These are phyloP conservation scores for Spergularia bocconei DNA, from an alignment of 148 eudicot genomes.

Conservation along the genomic window DNA sequence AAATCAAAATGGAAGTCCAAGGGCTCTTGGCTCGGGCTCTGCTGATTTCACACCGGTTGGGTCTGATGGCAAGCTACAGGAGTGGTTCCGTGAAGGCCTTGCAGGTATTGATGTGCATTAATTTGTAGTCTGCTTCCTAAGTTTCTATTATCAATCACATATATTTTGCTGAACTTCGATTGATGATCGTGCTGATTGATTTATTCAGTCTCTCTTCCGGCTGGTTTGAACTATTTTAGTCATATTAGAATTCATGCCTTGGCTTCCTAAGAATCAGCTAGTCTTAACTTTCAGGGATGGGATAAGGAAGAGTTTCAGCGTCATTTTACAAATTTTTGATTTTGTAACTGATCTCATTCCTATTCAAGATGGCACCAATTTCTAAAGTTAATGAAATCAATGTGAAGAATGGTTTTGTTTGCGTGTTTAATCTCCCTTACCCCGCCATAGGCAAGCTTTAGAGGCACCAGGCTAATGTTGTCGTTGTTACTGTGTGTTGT, in stretches of 20 bases:
- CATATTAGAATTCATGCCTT: background rate
- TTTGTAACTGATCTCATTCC: background rate
- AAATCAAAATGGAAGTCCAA: conserved; percentile 42
- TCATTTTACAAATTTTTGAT: background rate
- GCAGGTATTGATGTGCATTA: conserved; percentile 51
- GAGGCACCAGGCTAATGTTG: background rate
- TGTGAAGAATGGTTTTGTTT: background rate
- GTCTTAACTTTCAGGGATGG: background rate
- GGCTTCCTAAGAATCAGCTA: background rate
- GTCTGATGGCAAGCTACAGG: conserved; percentile 64
- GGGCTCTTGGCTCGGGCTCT: conserved; percentile 66
- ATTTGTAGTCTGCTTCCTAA: background rate
- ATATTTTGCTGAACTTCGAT: background rate
- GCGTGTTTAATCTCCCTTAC: background rate
- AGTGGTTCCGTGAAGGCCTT: conserved; percentile 95
- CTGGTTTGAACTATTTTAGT: background rate
- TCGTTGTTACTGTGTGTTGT: background rate
- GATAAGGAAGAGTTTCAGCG: background rate
- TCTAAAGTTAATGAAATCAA: background rate
- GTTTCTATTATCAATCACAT: background rate
- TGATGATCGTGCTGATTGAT: background rate
- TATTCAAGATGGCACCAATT: background rate
- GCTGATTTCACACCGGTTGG: conserved; percentile 43
- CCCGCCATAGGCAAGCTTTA: too few relatives aligned
- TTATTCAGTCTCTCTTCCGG: background rate